phyloP scores from a whole-genome alignment of 495 filamentous ascomycete genomes.

The Penicillium psychrofluorescens region DNA sequence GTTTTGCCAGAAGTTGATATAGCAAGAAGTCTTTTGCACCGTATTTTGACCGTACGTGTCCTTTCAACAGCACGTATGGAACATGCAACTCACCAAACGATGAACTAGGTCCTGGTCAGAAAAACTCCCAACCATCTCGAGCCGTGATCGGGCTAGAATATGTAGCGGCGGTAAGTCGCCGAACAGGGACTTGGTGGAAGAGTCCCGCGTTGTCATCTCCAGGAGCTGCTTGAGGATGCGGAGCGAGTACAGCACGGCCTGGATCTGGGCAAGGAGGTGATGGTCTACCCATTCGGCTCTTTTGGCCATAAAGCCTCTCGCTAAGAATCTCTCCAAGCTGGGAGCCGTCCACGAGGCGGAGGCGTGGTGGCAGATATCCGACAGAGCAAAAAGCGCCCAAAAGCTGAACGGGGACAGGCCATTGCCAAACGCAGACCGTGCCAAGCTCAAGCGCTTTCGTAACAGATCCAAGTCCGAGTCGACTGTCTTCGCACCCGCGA shows the following conservation, averaged over 20 bases:
- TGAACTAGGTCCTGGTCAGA: not conserved
- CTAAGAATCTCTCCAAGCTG: slow-evolving; percentile 18
- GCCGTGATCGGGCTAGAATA: slow-evolving; percentile 21
- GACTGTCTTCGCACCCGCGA: slow-evolving; percentile 12
- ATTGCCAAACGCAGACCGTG: slow-evolving; percentile 6
- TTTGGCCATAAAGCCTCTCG: slow-evolving; percentile 16
- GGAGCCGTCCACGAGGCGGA: slow-evolving; percentile 5
- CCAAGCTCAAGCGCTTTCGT: slow-evolving; percentile 9
- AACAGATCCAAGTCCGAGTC: slow-evolving; percentile 7
- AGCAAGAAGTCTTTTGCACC: not conserved
- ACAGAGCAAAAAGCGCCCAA: slow-evolving; percentile 31
- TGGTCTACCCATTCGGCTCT: slow-evolving; percentile 48
- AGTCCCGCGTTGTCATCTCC: slow-evolving; percentile 7
- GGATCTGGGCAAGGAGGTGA: slow-evolving; percentile 56
- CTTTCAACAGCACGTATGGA: slow-evolving; percentile 10
- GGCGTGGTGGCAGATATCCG: slow-evolving; percentile 16
- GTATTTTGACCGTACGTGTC: not conserved
- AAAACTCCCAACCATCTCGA: slow-evolving; percentile 13
- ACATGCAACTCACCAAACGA: slow-evolving; percentile 8
- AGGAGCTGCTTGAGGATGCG: slow-evolving; percentile 56
- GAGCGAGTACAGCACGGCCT: slow-evolving; percentile 58
- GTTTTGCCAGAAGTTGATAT: too few relatives aligned
- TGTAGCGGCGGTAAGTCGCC: slow-evolving; percentile 22
- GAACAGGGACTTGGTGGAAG: slow-evolving; percentile 9
- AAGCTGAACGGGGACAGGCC: slow-evolving; percentile 7